phyloP scores from a whole-genome alignment of 805 yeast genomes.

The Saccharomyces paradoxus region DNA sequence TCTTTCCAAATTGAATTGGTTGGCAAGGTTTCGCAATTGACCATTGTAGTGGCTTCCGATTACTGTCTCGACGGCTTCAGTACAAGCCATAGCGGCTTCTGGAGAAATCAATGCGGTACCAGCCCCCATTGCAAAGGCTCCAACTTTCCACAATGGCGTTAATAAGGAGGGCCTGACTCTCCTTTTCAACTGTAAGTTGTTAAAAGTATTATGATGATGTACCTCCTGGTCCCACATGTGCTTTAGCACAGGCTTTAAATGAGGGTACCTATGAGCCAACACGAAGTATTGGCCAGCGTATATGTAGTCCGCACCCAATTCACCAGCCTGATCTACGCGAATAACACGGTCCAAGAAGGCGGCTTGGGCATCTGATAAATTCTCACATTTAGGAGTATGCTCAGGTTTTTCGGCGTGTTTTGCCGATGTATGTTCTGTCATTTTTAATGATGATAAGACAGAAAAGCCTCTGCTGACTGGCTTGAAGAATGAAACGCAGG shows the following conservation, averaged over 20 bases:
- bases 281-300: slow-evolving; percentile 85
- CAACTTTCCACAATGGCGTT: slow-evolving; percentile 89
- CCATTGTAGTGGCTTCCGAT: slow-evolving; percentile 93
- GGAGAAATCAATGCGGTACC: slow-evolving; percentile 81
- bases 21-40: slow-evolving; percentile 70
- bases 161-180: slow-evolving; percentile 86
- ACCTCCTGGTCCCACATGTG: slow-evolving; percentile 99
- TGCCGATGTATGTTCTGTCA: background rate
- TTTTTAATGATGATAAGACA: background rate
- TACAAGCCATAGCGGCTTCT: slow-evolving; percentile 99
- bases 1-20: slow-evolving; percentile 47
- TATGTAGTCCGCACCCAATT: slow-evolving; percentile 88
- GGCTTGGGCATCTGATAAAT: slow-evolving; percentile 44
- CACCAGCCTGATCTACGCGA: slow-evolving; percentile 97
- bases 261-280: slow-evolving; percentile 60
- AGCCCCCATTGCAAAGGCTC: slow-evolving; percentile 80
- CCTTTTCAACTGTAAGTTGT: slow-evolving; percentile 60
- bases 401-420: background rate
- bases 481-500: background rate
- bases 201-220: slow-evolving; percentile 81
- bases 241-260: slow-evolving; percentile 66
- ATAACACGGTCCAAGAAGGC: slow-evolving; percentile 68
- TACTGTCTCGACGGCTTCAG: slow-evolving; percentile 97
- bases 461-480: background rate
- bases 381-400: slow-evolving; percentile 13